Base-by-base conservation (phyloP, 1,284 basidiomycete species). In the Trametes sp. region DNA sequence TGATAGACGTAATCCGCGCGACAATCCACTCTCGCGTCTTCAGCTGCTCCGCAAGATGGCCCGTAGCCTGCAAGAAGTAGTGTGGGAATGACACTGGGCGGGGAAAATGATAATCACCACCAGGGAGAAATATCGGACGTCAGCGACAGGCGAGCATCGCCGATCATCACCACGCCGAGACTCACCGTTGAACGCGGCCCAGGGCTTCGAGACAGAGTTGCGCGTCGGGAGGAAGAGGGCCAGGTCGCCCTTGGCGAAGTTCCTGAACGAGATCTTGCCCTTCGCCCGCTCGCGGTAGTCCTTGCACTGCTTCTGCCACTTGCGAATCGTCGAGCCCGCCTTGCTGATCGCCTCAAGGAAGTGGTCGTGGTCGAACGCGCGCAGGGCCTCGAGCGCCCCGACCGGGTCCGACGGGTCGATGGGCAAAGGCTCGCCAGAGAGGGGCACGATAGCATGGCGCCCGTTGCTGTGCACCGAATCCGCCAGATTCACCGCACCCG, bases 301-400 rank as follows among this genome's bases (percentile, higher is more conserved):
- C 74, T 94, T 95, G 78, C 94, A 97, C 73, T 97, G 95, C 76
- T 96, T 98, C 77, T 95, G 92, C 92, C 95, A 98, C 76, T 96
- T 98, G 62, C 94, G 90, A 57, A 96, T 92, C n/a, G 92, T 88
- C 7, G 87, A 87, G 26, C 92, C 91, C 44, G 92, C 90, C 75
- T 92, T 93, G 58, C 84, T 79, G 48, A 98, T 86, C 0, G 87
- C 87, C 54, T 96, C 95, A 33, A 92, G 77, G 75, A 97, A 95
- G 65, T 88, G 84, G 67, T 93, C 91, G 63, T 95, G 88, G 73
- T 96, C 93, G 71, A 94, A 93, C 23, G 84, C 83, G 38, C 88
- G 80, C 16, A 95, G 77, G 21, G 84, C 80, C 59, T 91, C 88
- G 44, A 95, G 76, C 2, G 92, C 88, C 26, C 83, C 78, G 9